Conservation (phyloP, 2,329 filamentous ascomycete species). For the Ramularia collo-cygni region DNA sequence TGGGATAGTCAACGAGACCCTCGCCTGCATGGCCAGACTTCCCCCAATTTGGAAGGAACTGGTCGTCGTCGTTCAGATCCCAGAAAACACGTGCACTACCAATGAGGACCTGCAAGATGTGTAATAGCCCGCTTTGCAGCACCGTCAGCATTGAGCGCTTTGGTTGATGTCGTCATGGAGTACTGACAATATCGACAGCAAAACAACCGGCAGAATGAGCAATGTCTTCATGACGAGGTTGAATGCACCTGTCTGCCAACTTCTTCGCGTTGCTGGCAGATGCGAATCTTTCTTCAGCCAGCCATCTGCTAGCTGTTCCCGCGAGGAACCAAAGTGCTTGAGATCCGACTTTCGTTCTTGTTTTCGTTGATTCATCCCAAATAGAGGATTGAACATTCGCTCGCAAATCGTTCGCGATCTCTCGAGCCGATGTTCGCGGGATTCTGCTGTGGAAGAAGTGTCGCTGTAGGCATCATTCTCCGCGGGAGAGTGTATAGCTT, state of each 20-base stretch:
- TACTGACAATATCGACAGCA: slow-evolving; percentile 18
- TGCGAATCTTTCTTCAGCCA: slow-evolving; percentile 9
- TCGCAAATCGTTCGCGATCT: slow-evolving; percentile 3
- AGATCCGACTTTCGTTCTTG: slow-evolving; percentile 1
- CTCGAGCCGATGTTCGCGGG: background rate
- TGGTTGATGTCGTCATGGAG: background rate
- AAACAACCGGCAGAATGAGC: slow-evolving; percentile 8
- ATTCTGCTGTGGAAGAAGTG: too few species aligned
- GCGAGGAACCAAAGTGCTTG: slow-evolving; percentile 7
- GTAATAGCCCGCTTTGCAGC: slow-evolving; percentile 34
- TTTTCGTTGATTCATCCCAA: slow-evolving; percentile 6
- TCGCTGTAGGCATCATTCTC: too few species aligned
- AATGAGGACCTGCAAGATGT: slow-evolving; percentile 35
- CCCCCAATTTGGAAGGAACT: slow-evolving; percentile 37
- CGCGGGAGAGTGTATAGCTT: too few species aligned
- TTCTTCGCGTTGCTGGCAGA: slow-evolving; percentile 8
- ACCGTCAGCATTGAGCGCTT: slow-evolving; percentile 8
- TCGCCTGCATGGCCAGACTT: slow-evolving; percentile 31
- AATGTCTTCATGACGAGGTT: slow-evolving; percentile 8
- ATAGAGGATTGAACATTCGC: slow-evolving; percentile 3
- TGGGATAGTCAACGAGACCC: slow-evolving; percentile 33
- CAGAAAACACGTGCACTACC: slow-evolving; percentile 32
- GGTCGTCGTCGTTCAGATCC: slow-evolving; percentile 27
- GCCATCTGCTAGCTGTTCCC: slow-evolving; percentile 7
- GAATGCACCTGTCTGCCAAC: slow-evolving; percentile 10